Base-by-base conservation (phyloP, 75 land plant species). In the Isoetes taiwanensis region DNA sequence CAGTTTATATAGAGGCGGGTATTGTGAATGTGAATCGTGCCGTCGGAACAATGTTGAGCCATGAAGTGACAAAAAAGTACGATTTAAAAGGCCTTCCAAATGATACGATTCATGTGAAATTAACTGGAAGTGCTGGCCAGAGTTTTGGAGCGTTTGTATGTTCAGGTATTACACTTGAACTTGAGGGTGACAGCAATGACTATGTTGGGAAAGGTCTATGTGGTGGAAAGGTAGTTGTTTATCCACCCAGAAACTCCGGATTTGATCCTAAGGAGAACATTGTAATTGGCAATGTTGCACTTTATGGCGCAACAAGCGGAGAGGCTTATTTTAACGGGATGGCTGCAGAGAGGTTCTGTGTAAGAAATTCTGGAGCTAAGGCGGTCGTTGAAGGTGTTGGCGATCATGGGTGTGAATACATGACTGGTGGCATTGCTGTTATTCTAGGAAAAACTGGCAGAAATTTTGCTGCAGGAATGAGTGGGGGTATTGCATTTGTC, bases 401-500 rank as follows among this genome's bases (percentile, higher is more conserved):
- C 30, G 99, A 94, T 57, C 99, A 89, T 80, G 99, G 99, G 1
- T 94, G 99, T 67, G 99, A 94, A 38, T 94, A 94, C 63, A 94
- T 94, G 99, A 94, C 99, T 28, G 99, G 99, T 31, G 99, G 99
- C 12, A 76, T 72, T 55, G 99, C 85, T 26, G 99, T 85, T 11
- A 77, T 93, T 20, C 83, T 93, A 54, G 99, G 99, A 5, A 84
- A 84, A 58, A 93, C 99, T 27, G 99, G 99, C 6, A 81, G 82
- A 38, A 93, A 93, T 54, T 93, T 93, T 66, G 99, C 99, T 52
- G 99, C 99, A 30, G 99, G 99, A 20, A 93, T 93, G 99, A 93
- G 99, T 74, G 99, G 99, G 25, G 99, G 99, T 33, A 61, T 88
- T 59, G 99, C 99, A 10, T 93, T 78, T 75, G 96, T 93, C 41